Evolutionary conservation across 305 asterid species (phyloP).

Genomic region (Fraxinus floribunda): DNA sequence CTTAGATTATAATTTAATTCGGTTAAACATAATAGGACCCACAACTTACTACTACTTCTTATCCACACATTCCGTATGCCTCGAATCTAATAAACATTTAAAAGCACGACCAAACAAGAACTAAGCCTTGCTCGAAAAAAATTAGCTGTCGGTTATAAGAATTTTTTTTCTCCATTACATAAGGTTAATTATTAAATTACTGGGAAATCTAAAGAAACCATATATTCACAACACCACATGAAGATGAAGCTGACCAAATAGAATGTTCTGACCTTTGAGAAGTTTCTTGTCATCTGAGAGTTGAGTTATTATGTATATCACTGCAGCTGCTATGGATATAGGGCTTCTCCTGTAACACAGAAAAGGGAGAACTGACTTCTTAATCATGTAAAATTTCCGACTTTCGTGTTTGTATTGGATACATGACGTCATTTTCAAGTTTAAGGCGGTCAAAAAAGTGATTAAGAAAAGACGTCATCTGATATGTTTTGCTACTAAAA

Average conservation of each 20-base stretch:
- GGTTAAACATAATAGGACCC: neutral
- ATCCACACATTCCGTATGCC: neutral
- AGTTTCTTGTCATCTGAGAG: slow-evolving; percentile 24
- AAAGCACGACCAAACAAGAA: neutral
- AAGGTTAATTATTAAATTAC: neutral
- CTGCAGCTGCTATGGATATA: slow-evolving; percentile 25
- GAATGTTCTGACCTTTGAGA: slow-evolving; percentile 9
- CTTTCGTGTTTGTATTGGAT: neutral
- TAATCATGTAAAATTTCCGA: neutral
- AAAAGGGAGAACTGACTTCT: neutral
- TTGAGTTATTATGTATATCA: slow-evolving; percentile 22
- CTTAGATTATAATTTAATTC: too few species aligned
- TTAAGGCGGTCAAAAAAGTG: neutral
- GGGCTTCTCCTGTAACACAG: slow-evolving; percentile 26
- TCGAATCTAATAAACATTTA: neutral
- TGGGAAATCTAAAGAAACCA: neutral
- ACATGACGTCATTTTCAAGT: neutral
- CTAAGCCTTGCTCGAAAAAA: neutral
- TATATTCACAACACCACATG: neutral
- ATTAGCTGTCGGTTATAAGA: neutral
- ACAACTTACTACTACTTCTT: neutral
- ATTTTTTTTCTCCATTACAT: neutral
- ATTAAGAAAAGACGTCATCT: neutral
- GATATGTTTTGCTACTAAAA: neutral
- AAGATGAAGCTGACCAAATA: neutral